A percentile compares a stretch with the other conserved stretches of the same genome.
Evolutionary conservation across 345 rosid species (phyloP).

Genomic region (Eucalyptus coolabah): DNA sequence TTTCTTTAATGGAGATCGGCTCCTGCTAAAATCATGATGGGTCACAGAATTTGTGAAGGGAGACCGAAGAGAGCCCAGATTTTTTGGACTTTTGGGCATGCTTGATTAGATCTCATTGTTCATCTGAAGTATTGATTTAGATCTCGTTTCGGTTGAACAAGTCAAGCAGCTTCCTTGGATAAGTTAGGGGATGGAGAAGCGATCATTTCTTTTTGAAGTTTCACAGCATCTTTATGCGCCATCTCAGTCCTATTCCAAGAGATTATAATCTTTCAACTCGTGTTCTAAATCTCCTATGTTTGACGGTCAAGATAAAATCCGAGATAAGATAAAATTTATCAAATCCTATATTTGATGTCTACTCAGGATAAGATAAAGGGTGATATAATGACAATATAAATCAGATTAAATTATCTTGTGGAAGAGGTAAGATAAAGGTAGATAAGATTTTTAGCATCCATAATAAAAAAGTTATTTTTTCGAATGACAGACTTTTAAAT

Average conservation of each 20-base stretch:
- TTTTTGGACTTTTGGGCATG: not conserved
- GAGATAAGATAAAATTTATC: too few relatives aligned
- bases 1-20: not conserved
- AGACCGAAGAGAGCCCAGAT: not conserved
- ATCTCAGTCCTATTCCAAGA: rapidly evolving
- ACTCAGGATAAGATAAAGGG: rapidly evolving
- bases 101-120: not conserved
- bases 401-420: too few relatives aligned
- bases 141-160: not conserved
- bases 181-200: not conserved
- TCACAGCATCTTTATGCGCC: rapidly evolving
- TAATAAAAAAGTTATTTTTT: too few relatives aligned
- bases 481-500: too few relatives aligned
- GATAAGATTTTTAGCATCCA: too few relatives aligned
- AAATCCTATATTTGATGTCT: rapidly evolving
- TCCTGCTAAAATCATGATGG: not conserved
- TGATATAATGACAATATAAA: too few relatives aligned
- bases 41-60: not conserved
- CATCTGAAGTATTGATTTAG: not conserved
- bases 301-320: rapidly evolving
- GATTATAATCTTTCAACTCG: not conserved
- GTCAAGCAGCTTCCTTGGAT: not conserved
- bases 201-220: not conserved
- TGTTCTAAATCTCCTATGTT: rapidly evolving
- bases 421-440: rapidly evolving